These are phyloP conservation scores for Sanghuangporus sanghuang DNA, from an alignment of 1,284 basidiomycete species.

Conservation along the genomic window DNA sequence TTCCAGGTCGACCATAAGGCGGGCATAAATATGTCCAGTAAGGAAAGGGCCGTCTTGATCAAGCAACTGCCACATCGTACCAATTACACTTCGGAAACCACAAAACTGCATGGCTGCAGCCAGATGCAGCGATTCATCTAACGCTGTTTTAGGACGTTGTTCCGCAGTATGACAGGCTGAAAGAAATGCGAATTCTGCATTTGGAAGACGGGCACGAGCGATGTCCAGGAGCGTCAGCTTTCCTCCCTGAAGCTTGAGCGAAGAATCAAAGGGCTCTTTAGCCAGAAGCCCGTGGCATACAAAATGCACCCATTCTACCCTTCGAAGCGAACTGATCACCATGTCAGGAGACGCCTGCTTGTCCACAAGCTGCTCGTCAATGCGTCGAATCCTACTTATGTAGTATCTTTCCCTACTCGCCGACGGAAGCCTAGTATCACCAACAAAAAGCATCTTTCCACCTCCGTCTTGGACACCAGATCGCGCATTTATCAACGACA, in stretches of 20 bases:
- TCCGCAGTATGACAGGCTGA: neutral
- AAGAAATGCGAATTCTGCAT: neutral
- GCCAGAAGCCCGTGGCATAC: neutral
- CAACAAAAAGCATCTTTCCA: neutral
- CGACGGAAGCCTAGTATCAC: neutral
- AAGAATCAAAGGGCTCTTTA: neutral
- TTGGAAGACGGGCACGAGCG: neutral
- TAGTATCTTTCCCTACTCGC: neutral
- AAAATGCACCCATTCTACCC: slow-evolving; percentile 13
- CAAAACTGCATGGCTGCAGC: slow-evolving; percentile 30
- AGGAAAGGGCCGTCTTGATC: neutral
- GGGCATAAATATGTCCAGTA: neutral
- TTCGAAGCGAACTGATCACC: neutral
- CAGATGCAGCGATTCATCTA: slow-evolving; percentile 32
- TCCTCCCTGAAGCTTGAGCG: neutral
- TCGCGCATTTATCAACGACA: slow-evolving; percentile 25
- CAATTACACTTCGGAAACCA: slow-evolving; percentile 22
- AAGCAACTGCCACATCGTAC: neutral
- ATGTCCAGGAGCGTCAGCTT: neutral
- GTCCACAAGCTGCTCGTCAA: slow-evolving; percentile 3
- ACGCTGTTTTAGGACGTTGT: neutral
- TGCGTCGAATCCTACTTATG: neutral
- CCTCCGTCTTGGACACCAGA: neutral
- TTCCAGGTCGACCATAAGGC: neutral
- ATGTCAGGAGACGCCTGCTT: slow-evolving; percentile 24